Percentiles rank a stretch among this genome's conserved stretches.
Evolutionary conservation across 768 basidiomycete species (phyloP).

Genomic region (Hygrophorus pudorinus): DNA sequence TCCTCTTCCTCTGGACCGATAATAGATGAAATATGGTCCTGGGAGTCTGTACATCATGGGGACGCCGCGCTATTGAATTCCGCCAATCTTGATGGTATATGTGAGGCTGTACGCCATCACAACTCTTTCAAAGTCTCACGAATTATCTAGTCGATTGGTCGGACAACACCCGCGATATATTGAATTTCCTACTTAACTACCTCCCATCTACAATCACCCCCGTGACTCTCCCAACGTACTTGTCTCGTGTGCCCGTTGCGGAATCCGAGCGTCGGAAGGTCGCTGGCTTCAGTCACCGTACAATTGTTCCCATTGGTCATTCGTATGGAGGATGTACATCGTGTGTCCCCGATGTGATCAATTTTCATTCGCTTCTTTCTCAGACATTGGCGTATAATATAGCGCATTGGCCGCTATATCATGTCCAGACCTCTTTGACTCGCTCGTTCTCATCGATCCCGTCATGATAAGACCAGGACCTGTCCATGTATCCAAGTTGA

Average conservation of each 20-base stretch:
- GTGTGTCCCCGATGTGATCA: constrained; percentile 30
- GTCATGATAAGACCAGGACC: constrained; percentile 32
- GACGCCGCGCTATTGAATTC: constrained; percentile 72
- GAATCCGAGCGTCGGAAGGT: constrained; percentile 32
- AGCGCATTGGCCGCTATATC: constrained; percentile 60
- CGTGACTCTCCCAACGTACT: constrained; percentile 37
- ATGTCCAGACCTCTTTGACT: constrained; percentile 57
- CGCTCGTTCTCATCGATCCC: constrained; percentile 71
- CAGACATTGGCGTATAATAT: constrained; percentile 3
- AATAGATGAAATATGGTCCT: constrained; percentile 68
- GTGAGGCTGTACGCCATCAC: constrained; percentile 26
- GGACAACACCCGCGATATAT: constrained; percentile 68
- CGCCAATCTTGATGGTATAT: constrained; percentile 41
- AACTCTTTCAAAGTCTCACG: not conserved
- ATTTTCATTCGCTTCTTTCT: not conserved
- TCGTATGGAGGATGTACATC: constrained; percentile 76
- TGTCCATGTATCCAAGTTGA: constrained; percentile 7
- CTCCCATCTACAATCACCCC: constrained; percentile 36
- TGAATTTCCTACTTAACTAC: constrained; percentile 64
- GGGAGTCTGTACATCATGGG: constrained; percentile 81
- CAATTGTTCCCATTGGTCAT: constrained; percentile 68
- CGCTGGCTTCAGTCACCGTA: constrained; percentile 41
- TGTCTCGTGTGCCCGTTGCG: constrained; percentile 35
- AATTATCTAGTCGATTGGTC: constrained; percentile 56
- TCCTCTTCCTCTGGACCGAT: constrained; percentile 21